Evolutionary conservation across 331 rosid species (phyloP), one percentile per base, ranked within the genome.

Genomic region (Quercus tomentella): DNA sequence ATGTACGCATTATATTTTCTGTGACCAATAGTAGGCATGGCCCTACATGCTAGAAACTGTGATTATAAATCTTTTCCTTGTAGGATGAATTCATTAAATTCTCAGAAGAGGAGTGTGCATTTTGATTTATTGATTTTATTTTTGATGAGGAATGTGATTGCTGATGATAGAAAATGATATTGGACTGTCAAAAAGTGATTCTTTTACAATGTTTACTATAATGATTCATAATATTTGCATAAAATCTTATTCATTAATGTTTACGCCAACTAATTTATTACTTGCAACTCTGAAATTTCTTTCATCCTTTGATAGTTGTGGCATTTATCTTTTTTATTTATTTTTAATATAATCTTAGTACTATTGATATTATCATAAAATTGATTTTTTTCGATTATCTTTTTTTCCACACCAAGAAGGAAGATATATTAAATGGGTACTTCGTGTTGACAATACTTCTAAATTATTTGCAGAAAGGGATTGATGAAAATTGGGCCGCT

Each of bases 401-500:
- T 10, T 33, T 66, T 28, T 1, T 28, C n/a, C 8, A 25, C 22
- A 1, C 4, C 6, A 31, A 66, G 10, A 66, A 7, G 20, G 23
- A 31, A 18, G n/a, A 56, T 69, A 31, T 70, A 60, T 5, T 14
- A 20, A 37, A 73, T 58, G 57, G 65, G 23, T 66, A 51, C 69
- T 73, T 62, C 9, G 68, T 67, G 63, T 52, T 80, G 28, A 66
- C 52, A 22, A 17, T 20, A 70, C 73, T 86, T 70, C 45, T 70
- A 62, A 79, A 37, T 61, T 57, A 43, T 78, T 73, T 85, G 67
- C 90, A 93, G 99, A 93, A 90, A 93, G 99, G 98, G 80, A 93
- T 95, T 79, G 99, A 95, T 85, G 99, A 95, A 82, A 95, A 95
- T 84, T 95, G 99, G 99, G 97, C 87, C 63, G 99, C 99, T 79